Evolutionary conservation across 192 early-diverging fungal genomes (phyloP), one percentile per base, ranked within the genome.

Genomic region (Phlyctochytrium bullatum): DNA sequence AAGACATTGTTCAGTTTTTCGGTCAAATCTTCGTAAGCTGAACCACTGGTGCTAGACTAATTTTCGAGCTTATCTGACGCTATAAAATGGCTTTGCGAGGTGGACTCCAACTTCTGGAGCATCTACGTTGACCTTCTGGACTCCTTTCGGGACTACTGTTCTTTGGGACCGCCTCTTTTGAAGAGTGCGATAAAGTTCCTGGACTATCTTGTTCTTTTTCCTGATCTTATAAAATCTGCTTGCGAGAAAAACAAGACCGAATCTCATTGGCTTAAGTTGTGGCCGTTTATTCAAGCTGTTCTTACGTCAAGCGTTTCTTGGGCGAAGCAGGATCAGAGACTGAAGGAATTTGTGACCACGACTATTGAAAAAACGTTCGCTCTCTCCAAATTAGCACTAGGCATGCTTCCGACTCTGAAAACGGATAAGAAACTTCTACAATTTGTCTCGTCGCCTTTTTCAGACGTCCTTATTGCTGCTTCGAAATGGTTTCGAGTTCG

Each of bases 401-500:
- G 17, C 6, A 12, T 64, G 14, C 27, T 16, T 62, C 59, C 63
- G 10, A 54, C 50, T 14, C 32, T 71, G 30, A 6, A 6, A 10
- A 6, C 54, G 16, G 64, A 51, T n/a, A 20, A 29, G 4, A 51
- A 64, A 24, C 6, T 28, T 33, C n/a, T 68, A 3, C 59, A 23
- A 25, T n/a, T 35, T 51, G 59, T 59, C 16, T 27, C 29, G 1
- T 28, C 29, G 4, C 59, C 59, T 3, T 67, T 62, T 66, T 57
- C 64, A 57, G 29, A 47, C 10, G 52, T 54, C 28, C 24, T 67
- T 6, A 68, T n/a, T 57, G 60, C 57, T 27, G 52, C 58, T 4
- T 60, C 67, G 23, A 61, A 66, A 36, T 73, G 71, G 71, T 73
- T 69, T 40, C 47, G 65, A n/a, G 66, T 68, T 12, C 25, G 59